Evolutionary conservation across 352 stramenopile genomes (phyloP).

Genomic region (Globisporangium nunn): DNA sequence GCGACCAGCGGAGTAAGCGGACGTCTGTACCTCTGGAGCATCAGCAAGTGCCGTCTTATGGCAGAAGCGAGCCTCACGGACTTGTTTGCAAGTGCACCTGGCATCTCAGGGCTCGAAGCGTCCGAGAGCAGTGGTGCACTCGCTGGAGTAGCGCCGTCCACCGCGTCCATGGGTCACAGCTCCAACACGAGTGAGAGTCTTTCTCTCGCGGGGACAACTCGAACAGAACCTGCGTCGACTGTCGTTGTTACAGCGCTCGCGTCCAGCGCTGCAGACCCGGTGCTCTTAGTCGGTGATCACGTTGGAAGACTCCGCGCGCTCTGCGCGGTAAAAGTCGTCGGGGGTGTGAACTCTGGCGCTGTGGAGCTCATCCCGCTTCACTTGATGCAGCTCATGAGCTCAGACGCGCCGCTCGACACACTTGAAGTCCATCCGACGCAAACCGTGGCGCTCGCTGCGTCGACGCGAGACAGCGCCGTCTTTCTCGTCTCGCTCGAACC

Average conservation of each 20-base stretch:
- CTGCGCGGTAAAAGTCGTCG: constrained; percentile 44
- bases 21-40: constrained; percentile 40
- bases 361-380: constrained; percentile 65
- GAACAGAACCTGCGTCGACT: constrained; percentile 1
- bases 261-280: constrained; percentile 36
- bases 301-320: constrained; percentile 47
- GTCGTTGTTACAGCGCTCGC: constrained; percentile 43
- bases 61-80: constrained; percentile 26
- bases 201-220: background rate
- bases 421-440: constrained; percentile 56
- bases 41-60: constrained; percentile 34
- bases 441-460: constrained; percentile 41
- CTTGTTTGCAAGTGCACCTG: constrained; percentile 25
- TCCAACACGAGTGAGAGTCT: constrained; percentile 1
- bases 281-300: constrained; percentile 60
- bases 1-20: constrained; percentile 46
- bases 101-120: background rate
- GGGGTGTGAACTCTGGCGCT: constrained; percentile 18
- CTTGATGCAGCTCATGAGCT: constrained; percentile 34
- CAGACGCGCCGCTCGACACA: constrained; percentile 32
- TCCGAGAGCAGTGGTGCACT: background rate
- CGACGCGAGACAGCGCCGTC: constrained; percentile 30
- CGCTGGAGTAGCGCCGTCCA: constrained; percentile 1
- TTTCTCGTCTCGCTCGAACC: constrained; percentile 68
- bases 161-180: constrained; percentile 1